phyloP scores from a whole-genome alignment of 2,329 filamentous ascomycete species.

The Talaromyces funiculosus region DNA sequence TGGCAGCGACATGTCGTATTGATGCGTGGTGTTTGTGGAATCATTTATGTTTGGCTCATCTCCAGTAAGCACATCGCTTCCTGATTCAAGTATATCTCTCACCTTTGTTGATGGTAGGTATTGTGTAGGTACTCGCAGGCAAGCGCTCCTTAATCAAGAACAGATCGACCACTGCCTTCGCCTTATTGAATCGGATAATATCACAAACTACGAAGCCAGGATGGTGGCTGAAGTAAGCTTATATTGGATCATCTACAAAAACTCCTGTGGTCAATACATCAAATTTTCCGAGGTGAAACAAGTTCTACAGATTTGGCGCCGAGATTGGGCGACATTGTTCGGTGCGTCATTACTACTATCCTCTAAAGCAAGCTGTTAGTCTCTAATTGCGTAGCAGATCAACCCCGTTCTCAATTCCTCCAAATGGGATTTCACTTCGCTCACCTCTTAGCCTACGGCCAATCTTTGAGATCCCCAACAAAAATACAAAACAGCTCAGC shows the following conservation, averaged over 20 bases:
- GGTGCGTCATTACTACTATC: constrained; percentile 20
- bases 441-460: constrained; percentile 39
- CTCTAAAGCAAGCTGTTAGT: not conserved
- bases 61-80: constrained; percentile 25
- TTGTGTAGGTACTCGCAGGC: constrained; percentile 40
- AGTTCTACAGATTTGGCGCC: constrained; percentile 34
- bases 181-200: constrained; percentile 33
- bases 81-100: not conserved
- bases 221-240: constrained; percentile 44
- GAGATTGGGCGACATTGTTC: constrained; percentile 37
- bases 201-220: constrained; percentile 42
- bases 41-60: constrained; percentile 40
- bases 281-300: constrained; percentile 32
- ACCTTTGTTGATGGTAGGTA: constrained; percentile 20
- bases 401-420: constrained; percentile 43
- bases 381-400: constrained; percentile 24
- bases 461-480: constrained; percentile 30
- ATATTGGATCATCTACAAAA: constrained; percentile 44
- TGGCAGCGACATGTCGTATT: constrained; percentile 20
- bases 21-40: constrained; percentile 39
- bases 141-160: constrained; percentile 31
- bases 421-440: constrained; percentile 45
- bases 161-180: constrained; percentile 37
- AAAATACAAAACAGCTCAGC: not conserved
- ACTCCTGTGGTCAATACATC: constrained; percentile 24